These are phyloP conservation scores for Hypoxylon sp. DNA, from an alignment of 2,329 filamentous ascomycete genomes.

Conservation along the genomic window DNA sequence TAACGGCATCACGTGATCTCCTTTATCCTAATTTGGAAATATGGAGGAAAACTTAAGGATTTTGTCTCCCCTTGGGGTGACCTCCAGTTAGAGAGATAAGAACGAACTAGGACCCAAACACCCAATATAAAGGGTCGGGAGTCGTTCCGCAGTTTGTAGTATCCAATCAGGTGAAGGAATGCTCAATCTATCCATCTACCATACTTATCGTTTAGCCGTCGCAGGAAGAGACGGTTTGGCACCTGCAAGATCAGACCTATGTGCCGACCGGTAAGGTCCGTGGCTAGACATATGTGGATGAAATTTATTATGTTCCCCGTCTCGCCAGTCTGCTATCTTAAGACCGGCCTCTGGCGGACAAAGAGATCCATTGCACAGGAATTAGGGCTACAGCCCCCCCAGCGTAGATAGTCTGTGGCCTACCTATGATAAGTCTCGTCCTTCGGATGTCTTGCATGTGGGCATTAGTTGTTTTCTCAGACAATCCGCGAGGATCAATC, in stretches of 20 bases:
- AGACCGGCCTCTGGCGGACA: not conserved
- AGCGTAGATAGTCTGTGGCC: conserved; percentile 18
- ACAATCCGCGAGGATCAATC: conserved; percentile 14
- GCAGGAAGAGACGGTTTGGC: conserved; percentile 6
- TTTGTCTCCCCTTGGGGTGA: too few species aligned
- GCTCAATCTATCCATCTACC: not conserved
- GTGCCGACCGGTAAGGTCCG: not conserved
- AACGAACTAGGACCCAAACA: not conserved
- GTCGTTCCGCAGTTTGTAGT: conserved; percentile 9
- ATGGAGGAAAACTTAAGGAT: too few species aligned
- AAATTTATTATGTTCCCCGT: not conserved
- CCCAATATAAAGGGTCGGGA: conserved; percentile 11
- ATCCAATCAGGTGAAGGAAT: conserved; percentile 23
- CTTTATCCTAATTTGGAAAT: too few species aligned
- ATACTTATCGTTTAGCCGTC: conserved; percentile 22
- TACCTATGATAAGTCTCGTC: conserved; percentile 14
- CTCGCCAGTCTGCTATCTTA: conserved; percentile 1
- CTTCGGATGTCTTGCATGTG: conserved; percentile 29
- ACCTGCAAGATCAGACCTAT: conserved; percentile 33
- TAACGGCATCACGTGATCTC: too few species aligned
- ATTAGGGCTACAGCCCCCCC: not conserved
- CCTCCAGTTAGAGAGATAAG: conserved; percentile 5
- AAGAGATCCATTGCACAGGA: conserved; percentile 17
- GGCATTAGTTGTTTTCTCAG: conserved; percentile 7
- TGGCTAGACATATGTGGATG: conserved; percentile 10